Evolutionary conservation across 108 stramenopile species (phyloP).

Genomic region (Pseudonitzschia pungens): DNA sequence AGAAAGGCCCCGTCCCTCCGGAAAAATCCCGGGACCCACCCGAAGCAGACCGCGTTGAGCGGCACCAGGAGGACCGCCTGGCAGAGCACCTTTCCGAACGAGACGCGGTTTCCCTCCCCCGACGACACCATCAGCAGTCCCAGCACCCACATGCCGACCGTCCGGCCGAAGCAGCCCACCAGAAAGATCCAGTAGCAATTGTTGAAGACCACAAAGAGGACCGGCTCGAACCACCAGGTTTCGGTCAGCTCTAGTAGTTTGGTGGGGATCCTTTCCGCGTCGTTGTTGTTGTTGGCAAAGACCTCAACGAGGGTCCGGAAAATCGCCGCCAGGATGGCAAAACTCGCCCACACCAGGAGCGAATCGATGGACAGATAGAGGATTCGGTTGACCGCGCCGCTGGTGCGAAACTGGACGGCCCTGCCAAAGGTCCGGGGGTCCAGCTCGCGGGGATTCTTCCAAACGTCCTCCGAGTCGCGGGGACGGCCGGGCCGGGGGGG

Average conservation of each 20-base stretch:
- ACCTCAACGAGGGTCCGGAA: neutral
- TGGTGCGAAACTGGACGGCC: slow-evolving; percentile 31
- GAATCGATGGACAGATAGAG: slow-evolving; percentile 15
- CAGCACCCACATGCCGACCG: slow-evolving; percentile 31
- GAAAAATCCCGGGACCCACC: slow-evolving; percentile 3
- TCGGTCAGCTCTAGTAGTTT: neutral
- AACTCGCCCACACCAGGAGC: slow-evolving; percentile 6
- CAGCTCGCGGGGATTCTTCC: neutral
- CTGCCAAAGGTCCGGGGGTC: slow-evolving; percentile 1
- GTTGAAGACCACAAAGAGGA: neutral
- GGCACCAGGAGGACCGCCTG: neutral
- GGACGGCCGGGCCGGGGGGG: neutral
- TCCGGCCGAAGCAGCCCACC: slow-evolving; percentile 17
- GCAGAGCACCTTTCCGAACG: neutral
- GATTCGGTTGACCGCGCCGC: slow-evolving; percentile 22
- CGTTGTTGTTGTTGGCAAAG: neutral
- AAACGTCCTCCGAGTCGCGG: neutral
- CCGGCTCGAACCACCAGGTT: neutral
- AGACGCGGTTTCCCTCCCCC: slow-evolving; percentile 5
- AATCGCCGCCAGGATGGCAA: slow-evolving; percentile 1
- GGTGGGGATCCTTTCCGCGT: neutral
- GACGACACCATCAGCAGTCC: slow-evolving; percentile 29
- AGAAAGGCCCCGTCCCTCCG: slow-evolving; percentile 25
- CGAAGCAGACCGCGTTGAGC: neutral
- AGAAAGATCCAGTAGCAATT: slow-evolving; percentile 12